Evolutionary conservation across 1,284 basidiomycete genomes (phyloP), one percentile per base, ranked within the genome.

Genomic region (Ganoderma resinaceum): DNA sequence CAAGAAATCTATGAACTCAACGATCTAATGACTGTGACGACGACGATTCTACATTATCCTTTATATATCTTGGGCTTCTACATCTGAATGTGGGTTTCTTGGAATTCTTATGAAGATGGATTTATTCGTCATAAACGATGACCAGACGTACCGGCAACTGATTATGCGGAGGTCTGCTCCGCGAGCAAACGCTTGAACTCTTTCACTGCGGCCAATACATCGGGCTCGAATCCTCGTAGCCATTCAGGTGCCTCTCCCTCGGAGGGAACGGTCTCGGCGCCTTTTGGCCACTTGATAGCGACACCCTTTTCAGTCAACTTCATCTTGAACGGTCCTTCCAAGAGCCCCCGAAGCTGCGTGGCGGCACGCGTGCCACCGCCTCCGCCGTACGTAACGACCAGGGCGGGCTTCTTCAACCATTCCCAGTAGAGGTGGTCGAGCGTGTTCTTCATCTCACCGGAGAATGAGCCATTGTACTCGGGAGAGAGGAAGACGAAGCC

Each of bases 371-470:
- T 40, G 16, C 77, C 76, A 1, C 78, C 78, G 14, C 71, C 63
- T 5, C 73, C 71, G 2, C 77, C 78, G 65, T 79, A 79, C 12
- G 78, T 75, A 55, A 79, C 66, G 59, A 79, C 35, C 60, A 73
- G 5, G 31, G 73, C 76, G 0, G 78, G 77, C 70, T 79, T 79
- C 20, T 67, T 69, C n/a, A 63, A 55, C 78, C 78, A 79, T 60
- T 79, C 78, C 68, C 72, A 74, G 74, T 74, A 78, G 33, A 79
- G 72, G 61, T 79, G 78, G 63, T 79, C 78, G 66, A 79, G 63
- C 29, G 77, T 71, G 68, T 78, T 77, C 73, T 79, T 79, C 49
- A 79, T 70, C 67, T 77, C 75, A 16, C 77, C 78, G 2, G 78
- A 76, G 69, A 76, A 76, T 8, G 72, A 72, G 58, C 75, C 73